Base-by-base conservation (phyloP, 352 stramenopile genomes). In the Phytopythium montanum region DNA sequence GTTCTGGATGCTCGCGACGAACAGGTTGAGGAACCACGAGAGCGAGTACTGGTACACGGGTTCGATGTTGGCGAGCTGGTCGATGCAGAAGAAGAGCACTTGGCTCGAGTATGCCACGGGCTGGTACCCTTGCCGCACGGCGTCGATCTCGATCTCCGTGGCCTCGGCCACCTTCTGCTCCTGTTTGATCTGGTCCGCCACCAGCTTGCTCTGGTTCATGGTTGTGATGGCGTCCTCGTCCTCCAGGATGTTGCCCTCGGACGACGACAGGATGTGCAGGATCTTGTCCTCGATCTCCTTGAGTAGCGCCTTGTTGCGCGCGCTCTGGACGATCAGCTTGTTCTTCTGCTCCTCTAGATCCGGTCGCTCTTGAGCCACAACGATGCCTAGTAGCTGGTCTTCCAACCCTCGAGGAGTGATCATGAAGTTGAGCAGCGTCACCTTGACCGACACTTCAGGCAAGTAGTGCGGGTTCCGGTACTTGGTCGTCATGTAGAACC, bases 251-350 rank as follows among this genome's bases (percentile, higher is more conserved):
- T 98, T 98, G 34, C 92, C 93, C 57, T 97, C 77, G 0, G 89
- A 97, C 1, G 81, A 89, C 14, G 78, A 93, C 39, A 98, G 61
- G 68, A 98, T 97, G 54, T 96, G 79, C 28, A 98, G 72, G 46
- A 98, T 98, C 51, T 92, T 94, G 66, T 98, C 91, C 68, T 98
- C 94, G 54, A 98, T 98, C 44, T 97, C 90, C 60, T 97, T 97
- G 14, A 98, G 77, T 52, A 95, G 68, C 1, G 79, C 76, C 58
- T 96, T 96, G 69, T 98, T 98, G 33, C 90, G 85, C 14, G 93
- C 93, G 33, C 85, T 93, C 56, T 97, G 88, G 0, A 97, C 68
- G 46, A 98, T 97, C 29, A 98, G 67, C 39, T 94, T 85, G 73
- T 97, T 97, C 72, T 97, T 97, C 59, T 97, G 86, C 58, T 96